A percentile compares a stretch with the other conserved stretches of the same genome.
phyloP scores from a whole-genome alignment of 257 asterid genomes.

The Ballota nigra region DNA sequence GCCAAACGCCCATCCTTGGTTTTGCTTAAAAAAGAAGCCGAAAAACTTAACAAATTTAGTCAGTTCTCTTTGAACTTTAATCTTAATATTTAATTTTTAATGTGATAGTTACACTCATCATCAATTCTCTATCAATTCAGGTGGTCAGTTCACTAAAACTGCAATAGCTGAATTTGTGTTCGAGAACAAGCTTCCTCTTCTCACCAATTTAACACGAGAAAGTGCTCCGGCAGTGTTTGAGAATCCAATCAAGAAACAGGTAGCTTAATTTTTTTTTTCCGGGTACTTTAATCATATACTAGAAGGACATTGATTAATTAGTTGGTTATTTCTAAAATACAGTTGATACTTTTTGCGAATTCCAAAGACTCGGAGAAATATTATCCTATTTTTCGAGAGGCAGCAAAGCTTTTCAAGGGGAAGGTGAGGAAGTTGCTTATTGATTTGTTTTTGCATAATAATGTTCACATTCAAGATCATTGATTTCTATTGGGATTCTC shows the following conservation, averaged over 20 bases:
- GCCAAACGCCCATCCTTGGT: constrained; percentile 67
- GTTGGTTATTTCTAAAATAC: constrained; percentile 26
- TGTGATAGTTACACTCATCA: not conserved
- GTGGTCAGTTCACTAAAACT: constrained; percentile 68
- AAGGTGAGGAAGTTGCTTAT: constrained; percentile 51
- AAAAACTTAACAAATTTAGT: constrained; percentile 63
- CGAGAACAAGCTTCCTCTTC: constrained; percentile 79
- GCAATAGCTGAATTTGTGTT: constrained; percentile 78
- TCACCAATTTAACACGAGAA: constrained; percentile 73
- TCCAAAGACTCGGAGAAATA: constrained; percentile 59
- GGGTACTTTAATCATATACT: not conserved
- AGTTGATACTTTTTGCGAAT: constrained; percentile 83
- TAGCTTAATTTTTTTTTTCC: constrained; percentile 18
- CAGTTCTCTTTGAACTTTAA: constrained; percentile 23
- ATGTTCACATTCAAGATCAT: not conserved
- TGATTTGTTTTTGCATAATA: not conserved
- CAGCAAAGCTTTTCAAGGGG: constrained; percentile 86
- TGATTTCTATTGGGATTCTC: not conserved
- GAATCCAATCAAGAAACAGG: constrained; percentile 96
- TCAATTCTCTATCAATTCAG: constrained; percentile 32
- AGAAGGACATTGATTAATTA: not conserved
- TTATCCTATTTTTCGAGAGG: constrained; percentile 66
- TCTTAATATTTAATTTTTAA: not conserved
- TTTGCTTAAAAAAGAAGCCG: constrained; percentile 68
- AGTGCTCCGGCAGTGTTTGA: constrained; percentile 75